phyloP scores from a whole-genome alignment of 179 eudicot genomes.

The Beta corolliflora region DNA sequence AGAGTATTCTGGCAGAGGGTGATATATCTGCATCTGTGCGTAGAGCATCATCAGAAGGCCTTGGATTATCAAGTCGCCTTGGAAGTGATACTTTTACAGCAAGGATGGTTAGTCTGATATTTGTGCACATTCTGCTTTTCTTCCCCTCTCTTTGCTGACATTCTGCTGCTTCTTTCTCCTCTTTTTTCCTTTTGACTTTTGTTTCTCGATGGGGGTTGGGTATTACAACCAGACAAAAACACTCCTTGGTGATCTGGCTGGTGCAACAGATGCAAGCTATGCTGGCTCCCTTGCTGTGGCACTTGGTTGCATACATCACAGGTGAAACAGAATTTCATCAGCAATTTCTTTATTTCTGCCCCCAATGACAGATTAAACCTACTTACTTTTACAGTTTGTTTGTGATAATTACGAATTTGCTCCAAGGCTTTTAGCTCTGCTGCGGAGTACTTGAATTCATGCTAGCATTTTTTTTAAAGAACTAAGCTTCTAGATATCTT shows the following conservation, averaged over 20 bases:
- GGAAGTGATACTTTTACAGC: conserved; percentile 88
- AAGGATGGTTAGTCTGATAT: conserved; percentile 66
- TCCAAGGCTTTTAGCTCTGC: neutral
- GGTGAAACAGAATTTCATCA: conserved; percentile 44
- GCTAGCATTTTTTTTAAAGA: neutral
- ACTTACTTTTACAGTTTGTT: too few relatives aligned
- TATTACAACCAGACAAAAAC: conserved; percentile 62
- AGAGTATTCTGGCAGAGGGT: conserved; percentile 91
- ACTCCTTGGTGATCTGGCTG: conserved; percentile 72
- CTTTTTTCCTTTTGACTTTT: neutral
- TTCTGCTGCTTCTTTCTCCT: neutral
- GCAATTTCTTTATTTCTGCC: conserved; percentile 1
- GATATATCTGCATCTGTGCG: conserved; percentile 88
- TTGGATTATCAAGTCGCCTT: conserved; percentile 90
- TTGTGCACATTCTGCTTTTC: conserved; percentile 9
- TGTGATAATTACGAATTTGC: too few relatives aligned
- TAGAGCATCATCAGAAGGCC: conserved; percentile 96
- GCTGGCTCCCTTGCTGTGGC: conserved; percentile 88
- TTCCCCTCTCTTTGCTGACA: neutral
- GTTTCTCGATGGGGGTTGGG: neutral
- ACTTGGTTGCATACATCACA: conserved; percentile 96
- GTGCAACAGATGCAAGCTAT: conserved; percentile 59
- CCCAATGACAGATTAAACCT: neutral
- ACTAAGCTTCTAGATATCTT: neutral
- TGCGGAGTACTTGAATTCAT: neutral